Base-by-base conservation (phyloP, 2,329 filamentous ascomycete genomes). In the Colletotrichum zoysiae region DNA sequence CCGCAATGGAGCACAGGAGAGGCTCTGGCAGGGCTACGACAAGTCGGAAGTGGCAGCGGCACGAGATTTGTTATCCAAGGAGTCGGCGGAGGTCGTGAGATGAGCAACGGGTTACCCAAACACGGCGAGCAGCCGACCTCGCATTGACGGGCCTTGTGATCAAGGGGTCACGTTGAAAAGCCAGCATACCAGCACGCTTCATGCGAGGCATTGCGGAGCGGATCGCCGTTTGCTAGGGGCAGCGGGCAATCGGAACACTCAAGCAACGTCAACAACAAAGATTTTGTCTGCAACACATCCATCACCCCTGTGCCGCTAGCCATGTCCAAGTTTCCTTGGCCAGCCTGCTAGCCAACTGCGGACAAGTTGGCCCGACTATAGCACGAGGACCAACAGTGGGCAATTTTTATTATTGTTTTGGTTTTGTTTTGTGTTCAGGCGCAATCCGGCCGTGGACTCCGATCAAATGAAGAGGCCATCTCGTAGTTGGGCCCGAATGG, bases 11-110 rank as follows among this genome's bases (percentile, higher is more conserved):
- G 85, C 87, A 61, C 84, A 87, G 69, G 88, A 94, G 80, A 86
- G 85, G 74, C 87, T 88, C 23, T 95, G 92, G 91, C 86, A 89
- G 77, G 93, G 93, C 11, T 95, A 93, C 80, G 89, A 92, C 70
- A 84, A 88, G 77, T 87, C 88, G 3, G 93, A 97, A 79, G 83
- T 97, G 62, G 87, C 88, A 76, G 93, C 93, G 16, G 92, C 92
- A 60, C 87, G 89, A 76, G 89, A 91, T 75, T 83, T 95, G 71
- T 82, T 95, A 48, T 86, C 89, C 68, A 85, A 86, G 73, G 87
- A 89, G 73, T 81, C 84, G 48, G 77, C 81, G 33, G 76, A 80
- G 53, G 78, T 84, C 57, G 80, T 85, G 70, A 84, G 86, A 77
- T 89, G 71, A 74, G 55, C 38, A 48, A 30, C 7, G 26, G 35